A percentile compares a stretch with the other conserved stretches of the same genome.
Conservation (phyloP, 441 rosid species). For the Gossypium schwendimanii region DNA sequence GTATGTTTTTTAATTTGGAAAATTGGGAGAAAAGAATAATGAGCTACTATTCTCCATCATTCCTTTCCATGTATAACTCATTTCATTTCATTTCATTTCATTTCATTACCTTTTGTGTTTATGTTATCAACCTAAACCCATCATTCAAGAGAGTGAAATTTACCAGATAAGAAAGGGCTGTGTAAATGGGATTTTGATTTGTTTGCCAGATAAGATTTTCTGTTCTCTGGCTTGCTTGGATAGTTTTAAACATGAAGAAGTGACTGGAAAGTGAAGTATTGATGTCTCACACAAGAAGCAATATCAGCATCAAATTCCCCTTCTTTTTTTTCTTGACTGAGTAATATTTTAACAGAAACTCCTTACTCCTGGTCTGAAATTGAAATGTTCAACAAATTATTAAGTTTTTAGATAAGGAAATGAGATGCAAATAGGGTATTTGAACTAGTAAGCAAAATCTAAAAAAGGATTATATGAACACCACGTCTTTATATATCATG, state of each 20-base stretch:
- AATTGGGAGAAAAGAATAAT: neutral
- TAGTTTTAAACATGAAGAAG: neutral
- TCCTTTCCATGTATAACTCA: neutral
- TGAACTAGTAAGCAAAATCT: neutral
- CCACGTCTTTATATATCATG: too few relatives aligned
- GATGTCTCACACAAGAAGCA: neutral
- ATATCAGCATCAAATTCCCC: neutral
- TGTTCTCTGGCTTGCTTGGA: neutral
- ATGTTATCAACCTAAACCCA: neutral
- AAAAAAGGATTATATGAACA: too few relatives aligned
- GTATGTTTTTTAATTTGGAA: neutral
- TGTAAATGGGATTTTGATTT: neutral
- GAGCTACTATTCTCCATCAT: neutral
- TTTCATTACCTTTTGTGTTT: neutral
- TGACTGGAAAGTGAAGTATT: neutral
- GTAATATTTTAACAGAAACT: neutral
- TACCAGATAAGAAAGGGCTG: neutral
- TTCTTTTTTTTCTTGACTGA: neutral
- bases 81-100: neutral
- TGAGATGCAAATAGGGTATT: neutral
- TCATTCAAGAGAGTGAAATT: neutral
- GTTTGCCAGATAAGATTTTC: neutral
- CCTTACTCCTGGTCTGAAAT: neutral
- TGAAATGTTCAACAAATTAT: neutral
- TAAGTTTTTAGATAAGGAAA: neutral